Evolutionary conservation across 805 yeast species (phyloP).

Genomic region (Metschnikowia lachancei): DNA sequence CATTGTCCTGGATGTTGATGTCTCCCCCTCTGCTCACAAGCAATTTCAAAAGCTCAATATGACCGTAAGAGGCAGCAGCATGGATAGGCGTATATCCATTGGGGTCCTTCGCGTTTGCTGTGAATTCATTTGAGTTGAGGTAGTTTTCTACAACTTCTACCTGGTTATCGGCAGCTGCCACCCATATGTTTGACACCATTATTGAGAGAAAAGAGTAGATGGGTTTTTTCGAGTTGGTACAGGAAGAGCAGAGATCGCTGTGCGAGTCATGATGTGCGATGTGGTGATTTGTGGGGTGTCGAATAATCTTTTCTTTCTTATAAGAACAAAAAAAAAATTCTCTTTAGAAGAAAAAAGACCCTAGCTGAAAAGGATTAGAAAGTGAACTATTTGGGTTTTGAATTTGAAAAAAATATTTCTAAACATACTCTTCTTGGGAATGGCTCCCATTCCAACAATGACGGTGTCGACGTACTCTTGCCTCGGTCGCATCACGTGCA

Average conservation of each 20-base stretch:
- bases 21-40: slow-evolving; percentile 68
- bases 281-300: neutral
- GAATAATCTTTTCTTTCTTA: neutral
- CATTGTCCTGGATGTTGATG: slow-evolving; percentile 75
- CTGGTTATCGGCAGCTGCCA: slow-evolving; percentile 88
- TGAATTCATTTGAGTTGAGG: slow-evolving; percentile 49
- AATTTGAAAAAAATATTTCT: too few species aligned
- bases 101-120: slow-evolving; percentile 77
- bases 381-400: too few species aligned
- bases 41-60: slow-evolving; percentile 59
- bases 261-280: slow-evolving; percentile 5
- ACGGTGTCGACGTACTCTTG: too few species aligned
- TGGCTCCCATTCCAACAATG: too few species aligned
- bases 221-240: slow-evolving; percentile 1
- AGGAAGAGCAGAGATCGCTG: slow-evolving; percentile 9
- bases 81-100: slow-evolving; percentile 97
- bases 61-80: slow-evolving; percentile 95
- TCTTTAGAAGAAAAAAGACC: too few species aligned
- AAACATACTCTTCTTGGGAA: too few species aligned
- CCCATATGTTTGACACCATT: slow-evolving; percentile 75
- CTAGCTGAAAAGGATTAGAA: too few species aligned
- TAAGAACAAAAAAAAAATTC: too few species aligned
- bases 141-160: slow-evolving; percentile 53
- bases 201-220: neutral
- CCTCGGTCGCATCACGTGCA: neutral